Conservation (phyloP, 192 early-diverging fungal genomes). For the Coemansia sp. region DNA sequence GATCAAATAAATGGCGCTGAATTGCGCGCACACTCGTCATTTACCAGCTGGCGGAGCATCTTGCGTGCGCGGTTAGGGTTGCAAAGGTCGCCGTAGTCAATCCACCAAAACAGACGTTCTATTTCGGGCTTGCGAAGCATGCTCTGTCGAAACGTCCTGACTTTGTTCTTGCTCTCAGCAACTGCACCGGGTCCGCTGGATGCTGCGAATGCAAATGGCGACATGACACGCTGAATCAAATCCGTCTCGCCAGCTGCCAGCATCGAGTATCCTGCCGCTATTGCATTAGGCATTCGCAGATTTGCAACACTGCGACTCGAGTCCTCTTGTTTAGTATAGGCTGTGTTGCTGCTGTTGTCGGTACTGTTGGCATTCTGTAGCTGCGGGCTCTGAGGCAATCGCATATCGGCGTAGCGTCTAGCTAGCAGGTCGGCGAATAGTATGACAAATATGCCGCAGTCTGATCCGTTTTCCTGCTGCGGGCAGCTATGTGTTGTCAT, state of each 20-base stretch:
- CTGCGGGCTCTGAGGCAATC: not conserved
- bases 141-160: not conserved
- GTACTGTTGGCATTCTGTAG: not conserved
- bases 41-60: slow-evolving; percentile 16
- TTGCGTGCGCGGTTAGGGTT: slow-evolving; percentile 30
- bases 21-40: not conserved
- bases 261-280: slow-evolving; percentile 3
- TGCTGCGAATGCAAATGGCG: not conserved
- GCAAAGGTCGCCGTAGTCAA: slow-evolving; percentile 43
- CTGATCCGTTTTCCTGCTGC: slow-evolving; percentile 43
- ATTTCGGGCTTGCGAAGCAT: slow-evolving; percentile 6
- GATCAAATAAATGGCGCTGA: slow-evolving; percentile 1
- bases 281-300: too few species aligned
- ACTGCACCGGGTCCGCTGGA: not conserved
- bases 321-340: too few species aligned
- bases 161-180: too few species aligned
- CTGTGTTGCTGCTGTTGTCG: too few species aligned
- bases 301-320: too few species aligned
- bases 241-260: not conserved
- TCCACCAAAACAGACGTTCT: slow-evolving; percentile 38
- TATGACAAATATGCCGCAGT: slow-evolving; percentile 45
- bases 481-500: slow-evolving; percentile 45
- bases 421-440: slow-evolving; percentile 40
- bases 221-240: not conserved
- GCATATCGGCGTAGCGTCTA: slow-evolving; percentile 35